phyloP scores from a whole-genome alignment of 768 basidiomycete species.

The Lepiota subincarnata region DNA sequence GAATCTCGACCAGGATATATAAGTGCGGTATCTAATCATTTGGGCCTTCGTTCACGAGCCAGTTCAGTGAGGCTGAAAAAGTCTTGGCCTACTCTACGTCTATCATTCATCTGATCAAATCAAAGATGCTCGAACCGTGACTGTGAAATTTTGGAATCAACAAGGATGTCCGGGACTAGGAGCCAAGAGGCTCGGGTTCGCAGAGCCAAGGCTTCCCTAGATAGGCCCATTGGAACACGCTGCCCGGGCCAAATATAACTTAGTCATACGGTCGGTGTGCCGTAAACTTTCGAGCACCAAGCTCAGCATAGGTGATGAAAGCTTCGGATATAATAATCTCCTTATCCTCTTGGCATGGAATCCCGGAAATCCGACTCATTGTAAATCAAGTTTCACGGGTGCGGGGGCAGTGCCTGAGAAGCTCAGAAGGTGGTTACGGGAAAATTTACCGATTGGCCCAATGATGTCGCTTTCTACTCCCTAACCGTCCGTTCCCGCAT shows the following conservation, averaged over 20 bases:
- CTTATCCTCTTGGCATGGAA: not conserved
- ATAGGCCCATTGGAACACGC: not conserved
- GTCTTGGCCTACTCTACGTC: not conserved
- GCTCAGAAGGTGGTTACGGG: too few species aligned
- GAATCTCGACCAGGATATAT: not conserved
- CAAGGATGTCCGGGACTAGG: not conserved
- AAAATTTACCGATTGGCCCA: too few species aligned
- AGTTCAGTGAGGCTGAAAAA: not conserved
- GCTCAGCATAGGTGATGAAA: not conserved
- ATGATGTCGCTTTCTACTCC: too few species aligned
- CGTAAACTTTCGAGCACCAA: not conserved
- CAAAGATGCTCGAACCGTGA: not conserved
- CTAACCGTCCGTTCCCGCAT: too few species aligned
- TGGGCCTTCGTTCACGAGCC: not conserved
- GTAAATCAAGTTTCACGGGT: not conserved
- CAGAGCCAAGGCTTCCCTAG: not conserved
- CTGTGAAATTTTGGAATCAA: not conserved
- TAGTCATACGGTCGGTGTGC: not conserved
- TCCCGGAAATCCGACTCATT: not conserved
- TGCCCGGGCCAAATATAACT: not conserved
- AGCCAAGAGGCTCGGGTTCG: not conserved
- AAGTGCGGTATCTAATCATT: too few species aligned
- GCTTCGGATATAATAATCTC: not conserved
- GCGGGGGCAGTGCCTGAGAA: too few species aligned
- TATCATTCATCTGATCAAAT: not conserved